Base-by-base conservation (phyloP, 495 filamentous ascomycete species). In the Penicillium paxilli region DNA sequence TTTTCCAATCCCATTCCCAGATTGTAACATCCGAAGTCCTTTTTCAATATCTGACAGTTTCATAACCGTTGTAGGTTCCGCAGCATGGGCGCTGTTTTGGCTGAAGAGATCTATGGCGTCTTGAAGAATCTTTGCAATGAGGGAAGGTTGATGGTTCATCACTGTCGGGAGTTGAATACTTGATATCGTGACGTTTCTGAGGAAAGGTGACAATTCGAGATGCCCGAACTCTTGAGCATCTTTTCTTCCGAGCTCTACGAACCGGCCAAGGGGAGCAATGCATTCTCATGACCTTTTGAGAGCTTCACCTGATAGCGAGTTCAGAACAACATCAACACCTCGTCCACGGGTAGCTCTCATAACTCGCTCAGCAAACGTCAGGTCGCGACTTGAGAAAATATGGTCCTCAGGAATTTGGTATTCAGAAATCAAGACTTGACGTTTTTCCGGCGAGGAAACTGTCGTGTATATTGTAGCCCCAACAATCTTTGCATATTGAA, bases 361-460 rank as follows among this genome's bases (percentile, higher is more conserved):
- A 10, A 65, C 6, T 2, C 32, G 48, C 9, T 37, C 3, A 5
- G 20, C 33, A 41, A 62, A 66, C 0, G 30, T 26, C 2, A 14
- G 33, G 11, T 26, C 30, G 1, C 57, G 25, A 11, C 33, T 33
- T 7, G n/a, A 26, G 38, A 70, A 59, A 12, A 70, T 63, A 21
- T 58, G 53, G 11, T 54, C 19, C 9, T 32, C 40, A 14, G 65
- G 49, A 16, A 70, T 56, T 5, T 52, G 51, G 26, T 44, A 60
- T 12, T 16, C 25, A 6, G 57, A 40, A 7, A 47, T 40, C 0
- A 80, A 55, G 14, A 72, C 63, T 0, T 62, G 12, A 0, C 62
- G 45, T 54, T 82, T 78, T 7, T 71, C 68, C 0, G 59, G 24
- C 2, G 51, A 70, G 0, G 82, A 74, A 1, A 83, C 62, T 3